Conservation (phyloP, 2,329 filamentous ascomycete genomes). For the Setomelanomma holmii region DNA sequence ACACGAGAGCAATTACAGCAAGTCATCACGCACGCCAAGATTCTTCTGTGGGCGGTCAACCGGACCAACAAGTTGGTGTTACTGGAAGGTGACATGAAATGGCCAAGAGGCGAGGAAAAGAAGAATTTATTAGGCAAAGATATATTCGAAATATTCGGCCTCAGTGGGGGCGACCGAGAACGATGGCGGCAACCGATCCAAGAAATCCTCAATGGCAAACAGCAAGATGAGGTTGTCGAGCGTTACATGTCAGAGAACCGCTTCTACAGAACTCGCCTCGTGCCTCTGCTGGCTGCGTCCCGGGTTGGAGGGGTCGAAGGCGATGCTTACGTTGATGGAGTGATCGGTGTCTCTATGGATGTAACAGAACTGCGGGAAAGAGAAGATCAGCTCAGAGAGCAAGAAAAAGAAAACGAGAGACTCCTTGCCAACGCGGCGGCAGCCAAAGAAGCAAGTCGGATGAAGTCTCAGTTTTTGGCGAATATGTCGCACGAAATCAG, state of each 20-base stretch:
- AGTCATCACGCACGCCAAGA: conserved; percentile 76
- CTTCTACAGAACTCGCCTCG: conserved; percentile 75
- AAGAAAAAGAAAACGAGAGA: conserved; percentile 72
- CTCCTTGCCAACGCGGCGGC: conserved; percentile 77
- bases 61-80: conserved; percentile 67
- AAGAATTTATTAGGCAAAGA: conserved; percentile 61
- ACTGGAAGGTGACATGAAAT: conserved; percentile 71
- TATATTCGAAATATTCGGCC: conserved; percentile 68
- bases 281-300: conserved; percentile 68
- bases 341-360: conserved; percentile 81
- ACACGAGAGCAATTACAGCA: conserved; percentile 74
- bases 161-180: conserved; percentile 39
- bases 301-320: conserved; percentile 59
- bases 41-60: conserved; percentile 78
- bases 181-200: conserved; percentile 66
- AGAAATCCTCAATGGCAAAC: conserved; percentile 68
- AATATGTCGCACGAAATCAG: conserved; percentile 85
- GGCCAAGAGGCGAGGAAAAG: conserved; percentile 29
- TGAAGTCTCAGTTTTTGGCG: conserved; percentile 81
- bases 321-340: conserved; percentile 68
- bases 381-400: conserved; percentile 67
- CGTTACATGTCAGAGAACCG: conserved; percentile 65
- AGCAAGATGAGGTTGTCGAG: conserved; percentile 68
- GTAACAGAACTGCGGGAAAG: conserved; percentile 74
- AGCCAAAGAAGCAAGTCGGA: conserved; percentile 78